phyloP scores from a whole-genome alignment of 768 basidiomycete genomes.

The Fomitopsis pulvina region DNA sequence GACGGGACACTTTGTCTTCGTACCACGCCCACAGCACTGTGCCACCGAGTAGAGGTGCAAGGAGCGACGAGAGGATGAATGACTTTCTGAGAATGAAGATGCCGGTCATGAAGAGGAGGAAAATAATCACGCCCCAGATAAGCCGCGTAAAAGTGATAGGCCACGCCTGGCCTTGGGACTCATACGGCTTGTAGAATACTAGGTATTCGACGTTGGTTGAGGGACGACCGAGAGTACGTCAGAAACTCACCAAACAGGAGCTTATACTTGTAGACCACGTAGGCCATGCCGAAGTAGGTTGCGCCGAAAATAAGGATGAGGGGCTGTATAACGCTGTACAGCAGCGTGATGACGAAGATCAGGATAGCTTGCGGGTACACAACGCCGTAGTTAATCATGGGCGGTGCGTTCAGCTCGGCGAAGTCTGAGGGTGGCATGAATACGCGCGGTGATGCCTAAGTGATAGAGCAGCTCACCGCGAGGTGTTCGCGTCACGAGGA shows the following conservation, averaged over 20 bases:
- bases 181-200: conserved; percentile 99
- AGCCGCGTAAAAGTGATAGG: conserved; percentile 90
- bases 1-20: conserved; percentile 57
- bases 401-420: conserved; percentile 94
- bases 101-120: conserved; percentile 95
- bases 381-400: conserved; percentile 96
- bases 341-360: conserved; percentile 89
- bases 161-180: conserved; percentile 97
- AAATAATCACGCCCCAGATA: conserved; percentile 89
- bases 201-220: background rate
- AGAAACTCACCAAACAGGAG: conserved; percentile 75
- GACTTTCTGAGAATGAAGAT: conserved; percentile 74
- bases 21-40: conserved; percentile 82
- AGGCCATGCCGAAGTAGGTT: conserved; percentile 92
- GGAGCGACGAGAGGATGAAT: conserved; percentile 50
- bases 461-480: conserved; percentile 48
- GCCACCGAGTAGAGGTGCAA: conserved; percentile 69
- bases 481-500: conserved; percentile 84
- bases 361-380: conserved; percentile 97
- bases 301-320: conserved; percentile 94
- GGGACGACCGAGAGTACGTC: background rate
- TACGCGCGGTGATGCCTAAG: background rate
- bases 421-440: conserved; percentile 50
- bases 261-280: conserved; percentile 98
- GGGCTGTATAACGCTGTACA: conserved; percentile 95